Conservation (phyloP, 2,329 filamentous ascomycete species). For the Pseudogymnoascus sp. region DNA sequence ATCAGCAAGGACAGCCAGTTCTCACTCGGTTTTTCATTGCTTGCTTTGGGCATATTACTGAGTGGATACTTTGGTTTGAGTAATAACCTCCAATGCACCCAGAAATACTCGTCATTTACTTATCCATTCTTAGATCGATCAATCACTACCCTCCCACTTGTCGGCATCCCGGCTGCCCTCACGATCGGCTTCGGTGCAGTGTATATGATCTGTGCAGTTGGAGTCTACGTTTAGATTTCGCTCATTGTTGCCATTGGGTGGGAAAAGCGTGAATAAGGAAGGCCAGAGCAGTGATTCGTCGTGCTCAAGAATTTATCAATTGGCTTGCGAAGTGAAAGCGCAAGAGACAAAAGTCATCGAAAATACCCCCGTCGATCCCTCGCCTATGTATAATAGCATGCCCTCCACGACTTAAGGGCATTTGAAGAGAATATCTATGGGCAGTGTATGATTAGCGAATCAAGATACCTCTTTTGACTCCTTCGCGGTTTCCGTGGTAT, state of each 20-base stretch:
- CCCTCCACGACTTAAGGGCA: slow-evolving; percentile 2
- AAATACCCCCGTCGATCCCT: background rate
- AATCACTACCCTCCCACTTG: slow-evolving; percentile 63
- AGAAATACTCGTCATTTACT: slow-evolving; percentile 20
- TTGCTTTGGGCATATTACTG: slow-evolving; percentile 64
- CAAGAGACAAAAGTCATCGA: slow-evolving; percentile 5
- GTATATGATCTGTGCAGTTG: slow-evolving; percentile 98
- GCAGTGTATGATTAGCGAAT: slow-evolving; percentile 10
- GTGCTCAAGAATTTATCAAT: background rate
- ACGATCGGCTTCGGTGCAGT: slow-evolving; percentile 88
- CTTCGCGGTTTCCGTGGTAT: background rate
- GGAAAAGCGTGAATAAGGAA: background rate
- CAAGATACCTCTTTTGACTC: slow-evolving; percentile 6
- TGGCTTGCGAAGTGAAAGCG: background rate
- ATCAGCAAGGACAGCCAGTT: slow-evolving; percentile 82
- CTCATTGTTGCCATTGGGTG: slow-evolving; percentile 1
- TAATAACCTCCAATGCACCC: slow-evolving; percentile 37
- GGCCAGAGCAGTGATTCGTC: background rate
- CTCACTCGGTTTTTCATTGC: slow-evolving; percentile 67
- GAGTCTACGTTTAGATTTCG: slow-evolving; percentile 76
- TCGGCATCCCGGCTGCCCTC: slow-evolving; percentile 81
- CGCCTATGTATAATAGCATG: slow-evolving; percentile 1
- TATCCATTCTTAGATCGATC: slow-evolving; percentile 62
- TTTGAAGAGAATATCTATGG: background rate
- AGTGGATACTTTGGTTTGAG: slow-evolving; percentile 80